Percentiles rank a stretch among this genome's conserved stretches.
These are phyloP conservation scores for Tylopilus sp. DNA, from an alignment of 768 basidiomycete species.

Conservation along the genomic window DNA sequence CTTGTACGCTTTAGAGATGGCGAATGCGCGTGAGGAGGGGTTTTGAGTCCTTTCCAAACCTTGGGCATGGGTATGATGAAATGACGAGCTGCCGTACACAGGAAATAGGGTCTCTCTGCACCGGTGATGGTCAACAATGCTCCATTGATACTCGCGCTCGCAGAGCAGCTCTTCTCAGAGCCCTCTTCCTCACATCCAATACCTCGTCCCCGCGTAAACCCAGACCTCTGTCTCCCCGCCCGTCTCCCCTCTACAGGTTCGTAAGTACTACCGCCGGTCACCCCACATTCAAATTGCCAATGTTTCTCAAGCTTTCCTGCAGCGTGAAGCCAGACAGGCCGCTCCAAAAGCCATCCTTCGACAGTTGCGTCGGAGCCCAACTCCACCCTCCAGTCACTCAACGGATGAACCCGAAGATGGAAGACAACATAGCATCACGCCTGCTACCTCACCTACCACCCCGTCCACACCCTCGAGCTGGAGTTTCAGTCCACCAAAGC, in stretches of 20 bases:
- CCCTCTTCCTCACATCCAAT: constrained; percentile 16
- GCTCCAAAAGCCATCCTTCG: constrained; percentile 57
- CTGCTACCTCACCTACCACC: constrained; percentile 22
- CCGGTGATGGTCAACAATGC: constrained; percentile 52
- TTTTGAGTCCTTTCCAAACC: constrained; percentile 18
- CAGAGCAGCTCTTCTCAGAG: constrained; percentile 23
- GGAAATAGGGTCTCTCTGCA: no score
- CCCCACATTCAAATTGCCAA: constrained; percentile 19
- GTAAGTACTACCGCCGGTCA: constrained; percentile 20
- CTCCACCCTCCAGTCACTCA: constrained; percentile 31
- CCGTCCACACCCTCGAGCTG: constrained; percentile 14
- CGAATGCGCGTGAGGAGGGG: constrained; percentile 6
- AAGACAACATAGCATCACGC: constrained; percentile 15
- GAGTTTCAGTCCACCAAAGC: constrained; percentile 13
- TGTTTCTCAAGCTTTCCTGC: constrained; percentile 53
- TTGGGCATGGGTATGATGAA: constrained; percentile 17
- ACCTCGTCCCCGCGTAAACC: constrained; percentile 39
- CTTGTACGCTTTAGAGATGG: constrained; percentile 13
- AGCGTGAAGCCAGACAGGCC: constrained; percentile 61
- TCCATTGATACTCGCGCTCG: constrained; percentile 28
- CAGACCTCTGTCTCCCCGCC: constrained; percentile 59
- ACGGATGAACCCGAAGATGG: constrained; percentile 18
- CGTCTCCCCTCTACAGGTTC: constrained; percentile 66
- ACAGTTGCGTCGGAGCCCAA: constrained; percentile 48
- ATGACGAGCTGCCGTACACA: neutral